These are phyloP conservation scores for Polysphondylium violaceum DNA, from an alignment of 78 protist genomes.

Conservation along the genomic window DNA sequence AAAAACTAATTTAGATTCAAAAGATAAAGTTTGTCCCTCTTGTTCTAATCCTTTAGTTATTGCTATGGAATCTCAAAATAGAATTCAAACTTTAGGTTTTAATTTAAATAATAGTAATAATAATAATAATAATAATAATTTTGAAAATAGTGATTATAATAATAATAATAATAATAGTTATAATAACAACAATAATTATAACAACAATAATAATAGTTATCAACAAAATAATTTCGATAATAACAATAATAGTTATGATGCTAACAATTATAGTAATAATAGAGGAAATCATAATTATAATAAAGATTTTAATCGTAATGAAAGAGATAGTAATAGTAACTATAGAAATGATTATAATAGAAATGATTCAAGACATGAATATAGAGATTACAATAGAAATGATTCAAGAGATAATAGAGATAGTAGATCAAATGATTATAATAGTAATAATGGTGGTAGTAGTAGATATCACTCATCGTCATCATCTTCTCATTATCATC, in stretches of 20 bases:
- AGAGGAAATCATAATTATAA: neutral
- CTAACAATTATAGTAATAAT: neutral
- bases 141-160: neutral
- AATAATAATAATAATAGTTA: slow-evolving; percentile 4
- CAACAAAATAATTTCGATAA: neutral
- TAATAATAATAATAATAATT: no score
- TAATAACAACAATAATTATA: slow-evolving; percentile 2
- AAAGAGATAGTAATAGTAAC: neutral
- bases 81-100: no score
- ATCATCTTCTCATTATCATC: no score
- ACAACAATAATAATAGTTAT: neutral
- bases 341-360: neutral
- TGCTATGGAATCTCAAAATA: no score
- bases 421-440: neutral
- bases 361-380: neutral
- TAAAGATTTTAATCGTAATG: neutral
- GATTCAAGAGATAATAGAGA: slow-evolving; percentile 9
- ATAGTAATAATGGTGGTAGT: neutral
- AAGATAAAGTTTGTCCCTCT: neutral
- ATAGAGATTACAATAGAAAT: neutral
- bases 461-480: no score
- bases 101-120: no score
- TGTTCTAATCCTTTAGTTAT: neutral
- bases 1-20: neutral
- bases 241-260: neutral